Evolutionary conservation across 768 basidiomycete genomes (phyloP).

Genomic region (Galerina marginata): DNA sequence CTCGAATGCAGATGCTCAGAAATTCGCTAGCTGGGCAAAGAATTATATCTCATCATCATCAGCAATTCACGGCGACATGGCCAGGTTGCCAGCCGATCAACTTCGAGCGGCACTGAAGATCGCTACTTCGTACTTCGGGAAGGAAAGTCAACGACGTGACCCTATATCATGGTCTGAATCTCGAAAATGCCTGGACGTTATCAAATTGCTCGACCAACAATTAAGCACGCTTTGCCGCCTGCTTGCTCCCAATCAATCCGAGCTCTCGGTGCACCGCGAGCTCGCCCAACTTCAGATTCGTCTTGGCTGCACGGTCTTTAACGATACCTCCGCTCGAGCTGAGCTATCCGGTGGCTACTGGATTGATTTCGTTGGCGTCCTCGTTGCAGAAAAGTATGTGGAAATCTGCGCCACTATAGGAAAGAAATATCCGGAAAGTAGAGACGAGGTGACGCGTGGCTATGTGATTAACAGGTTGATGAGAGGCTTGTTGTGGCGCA

Average conservation of each 20-base stretch:
- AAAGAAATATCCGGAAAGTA: conserved; percentile 1
- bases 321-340: neutral
- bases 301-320: neutral
- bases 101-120: neutral
- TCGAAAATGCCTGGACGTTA: neutral
- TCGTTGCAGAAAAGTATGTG: conserved; percentile 3
- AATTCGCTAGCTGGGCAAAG: neutral
- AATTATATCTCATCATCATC: neutral
- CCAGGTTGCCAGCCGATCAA: neutral
- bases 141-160: neutral
- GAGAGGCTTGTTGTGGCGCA: conserved; percentile 11
- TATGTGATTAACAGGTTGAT: conserved; percentile 7
- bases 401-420: neutral
- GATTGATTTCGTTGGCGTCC: conserved; percentile 2
- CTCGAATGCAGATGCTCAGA: conserved; percentile 1
- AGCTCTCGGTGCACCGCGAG: conserved; percentile 1
- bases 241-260: conserved; percentile 2
- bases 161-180: conserved; percentile 9
- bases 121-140: neutral
- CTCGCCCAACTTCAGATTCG: conserved; percentile 7
- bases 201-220: conserved; percentile 5
- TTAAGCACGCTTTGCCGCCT: neutral
- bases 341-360: neutral
- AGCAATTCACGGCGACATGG: neutral
- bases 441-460: conserved; percentile 1